Conservation (phyloP, 2,329 filamentous ascomycete genomes). For the Verticillium alfalfae region DNA sequence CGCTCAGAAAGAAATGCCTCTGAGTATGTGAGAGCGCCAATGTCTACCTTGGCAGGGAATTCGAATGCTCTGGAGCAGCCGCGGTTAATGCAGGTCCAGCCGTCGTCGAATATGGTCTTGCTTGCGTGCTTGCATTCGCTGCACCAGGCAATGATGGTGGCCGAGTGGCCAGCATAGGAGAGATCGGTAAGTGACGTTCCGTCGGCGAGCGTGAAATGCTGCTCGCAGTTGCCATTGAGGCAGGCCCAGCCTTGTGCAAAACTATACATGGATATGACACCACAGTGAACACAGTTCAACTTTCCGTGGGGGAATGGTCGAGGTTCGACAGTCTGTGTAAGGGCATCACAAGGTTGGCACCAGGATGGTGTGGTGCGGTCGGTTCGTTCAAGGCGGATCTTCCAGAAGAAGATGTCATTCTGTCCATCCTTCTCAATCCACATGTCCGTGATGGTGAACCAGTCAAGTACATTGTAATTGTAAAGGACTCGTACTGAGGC, state of each 20-base stretch:
- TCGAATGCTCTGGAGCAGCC: constrained; percentile 46
- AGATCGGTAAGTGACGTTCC: constrained; percentile 9
- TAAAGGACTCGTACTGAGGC: constrained; percentile 46
- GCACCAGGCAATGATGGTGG: constrained; percentile 8
- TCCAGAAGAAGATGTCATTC: constrained; percentile 32
- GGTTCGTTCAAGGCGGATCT: constrained; percentile 62
- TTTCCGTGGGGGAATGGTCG: neutral
- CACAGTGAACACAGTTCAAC: constrained; percentile 33
- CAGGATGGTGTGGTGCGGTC: constrained; percentile 42
- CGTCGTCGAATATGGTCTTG: constrained; percentile 25
- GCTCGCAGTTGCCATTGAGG: constrained; percentile 15
- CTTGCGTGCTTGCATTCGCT: constrained; percentile 29
- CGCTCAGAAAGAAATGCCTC: constrained; percentile 51
- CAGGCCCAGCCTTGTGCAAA: constrained; percentile 23
- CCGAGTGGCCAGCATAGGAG: constrained; percentile 5
- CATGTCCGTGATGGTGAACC: constrained; percentile 62
- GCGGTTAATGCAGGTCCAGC: constrained; percentile 20
- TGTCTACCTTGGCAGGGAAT: constrained; percentile 20
- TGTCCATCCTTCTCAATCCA: constrained; percentile 55
- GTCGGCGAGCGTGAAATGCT: constrained; percentile 4
- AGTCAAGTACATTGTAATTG: constrained; percentile 61
- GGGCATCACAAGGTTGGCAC: constrained; percentile 44
- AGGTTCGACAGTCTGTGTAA: neutral
- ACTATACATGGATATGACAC: constrained; percentile 25
- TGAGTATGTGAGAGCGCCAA: constrained; percentile 41